A percentile compares a stretch with the other conserved stretches of the same genome.
These are phyloP conservation scores for Calonectria leucothoes DNA, from an alignment of 2,329 filamentous ascomycete species.

Conservation along the genomic window DNA sequence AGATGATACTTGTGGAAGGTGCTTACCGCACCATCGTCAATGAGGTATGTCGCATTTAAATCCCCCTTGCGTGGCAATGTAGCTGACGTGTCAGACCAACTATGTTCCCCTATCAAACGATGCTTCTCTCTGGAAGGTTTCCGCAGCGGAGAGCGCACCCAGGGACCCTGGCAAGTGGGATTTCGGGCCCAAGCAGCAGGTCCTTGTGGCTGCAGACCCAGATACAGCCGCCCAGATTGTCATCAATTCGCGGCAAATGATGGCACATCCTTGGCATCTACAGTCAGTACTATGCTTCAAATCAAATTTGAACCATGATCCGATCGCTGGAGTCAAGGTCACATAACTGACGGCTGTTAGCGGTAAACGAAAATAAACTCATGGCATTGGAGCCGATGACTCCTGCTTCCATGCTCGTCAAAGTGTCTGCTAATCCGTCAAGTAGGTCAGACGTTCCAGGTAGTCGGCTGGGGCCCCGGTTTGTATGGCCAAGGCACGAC, in stretches of 20 bases:
- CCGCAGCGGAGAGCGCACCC: not conserved
- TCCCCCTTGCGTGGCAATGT: not conserved
- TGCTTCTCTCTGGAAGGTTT: constrained; percentile 17
- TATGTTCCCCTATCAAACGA: constrained; percentile 23
- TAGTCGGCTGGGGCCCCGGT: constrained; percentile 36
- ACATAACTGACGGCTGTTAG: too few species aligned
- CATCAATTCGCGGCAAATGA: constrained; percentile 33
- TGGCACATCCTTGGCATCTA: constrained; percentile 37
- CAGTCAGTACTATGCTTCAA: constrained; percentile 19
- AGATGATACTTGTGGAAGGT: not conserved
- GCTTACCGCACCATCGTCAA: constrained; percentile 15
- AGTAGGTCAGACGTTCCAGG: constrained; percentile 61
- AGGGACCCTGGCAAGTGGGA: not conserved
- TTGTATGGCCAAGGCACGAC: constrained; percentile 27
- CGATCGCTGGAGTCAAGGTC: too few species aligned
- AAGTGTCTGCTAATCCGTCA: not conserved
- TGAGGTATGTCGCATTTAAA: not conserved
- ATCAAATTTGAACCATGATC: too few species aligned
- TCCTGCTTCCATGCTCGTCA: too few species aligned
- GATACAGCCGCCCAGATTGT: constrained; percentile 34
- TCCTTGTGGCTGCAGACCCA: constrained; percentile 26
- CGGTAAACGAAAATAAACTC: too few species aligned
- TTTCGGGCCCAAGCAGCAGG: constrained; percentile 25
- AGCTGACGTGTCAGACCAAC: constrained; percentile 15
- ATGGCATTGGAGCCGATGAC: too few species aligned